phyloP scores from a whole-genome alignment of 2,329 filamentous ascomycete species.

The Fusarium sacchari region DNA sequence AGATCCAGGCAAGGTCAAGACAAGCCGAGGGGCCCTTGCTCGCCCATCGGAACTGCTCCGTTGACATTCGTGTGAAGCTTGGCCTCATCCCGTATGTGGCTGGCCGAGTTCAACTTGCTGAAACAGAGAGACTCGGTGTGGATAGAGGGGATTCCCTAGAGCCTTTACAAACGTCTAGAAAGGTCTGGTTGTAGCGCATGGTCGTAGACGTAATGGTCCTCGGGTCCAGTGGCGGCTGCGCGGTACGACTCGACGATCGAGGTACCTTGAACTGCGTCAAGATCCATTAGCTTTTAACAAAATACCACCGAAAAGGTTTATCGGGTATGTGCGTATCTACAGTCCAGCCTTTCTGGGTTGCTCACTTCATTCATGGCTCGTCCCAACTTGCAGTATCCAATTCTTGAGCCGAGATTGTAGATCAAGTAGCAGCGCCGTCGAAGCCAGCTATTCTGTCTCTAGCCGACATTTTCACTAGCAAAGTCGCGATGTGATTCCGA shows the following conservation, averaged over 20 bases:
- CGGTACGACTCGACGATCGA: too few species aligned
- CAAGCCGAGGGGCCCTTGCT: too few species aligned
- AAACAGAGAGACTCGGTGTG: fast-evolving
- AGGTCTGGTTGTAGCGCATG: too few species aligned
- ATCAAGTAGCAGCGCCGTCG: fast-evolving
- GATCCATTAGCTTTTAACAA: too few species aligned
- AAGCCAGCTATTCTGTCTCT: fast-evolving
- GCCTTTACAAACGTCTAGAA: neutral
- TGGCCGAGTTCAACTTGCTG: neutral
- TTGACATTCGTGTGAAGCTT: neutral
- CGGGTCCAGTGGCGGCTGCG: too few species aligned
- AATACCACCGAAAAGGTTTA: fast-evolving
- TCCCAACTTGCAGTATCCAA: too few species aligned
- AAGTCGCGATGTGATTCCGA: too few species aligned
- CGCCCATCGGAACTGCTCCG: too few species aligned
- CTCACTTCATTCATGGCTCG: neutral
- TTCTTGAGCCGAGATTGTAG: fast-evolving
- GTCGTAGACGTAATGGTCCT: too few species aligned
- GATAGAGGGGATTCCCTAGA: neutral
- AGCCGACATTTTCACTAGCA: fast-evolving
- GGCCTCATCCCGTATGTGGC: too few species aligned
- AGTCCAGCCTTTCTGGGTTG: fast-evolving
- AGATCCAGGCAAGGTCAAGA: neutral
- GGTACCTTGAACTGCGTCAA: neutral
- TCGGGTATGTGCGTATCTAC: neutral